Percentiles rank a stretch among this genome's conserved stretches.
These are phyloP conservation scores for Hyphodiscus hymeniophilus DNA, from an alignment of 495 filamentous ascomycete species.

Conservation along the genomic window DNA sequence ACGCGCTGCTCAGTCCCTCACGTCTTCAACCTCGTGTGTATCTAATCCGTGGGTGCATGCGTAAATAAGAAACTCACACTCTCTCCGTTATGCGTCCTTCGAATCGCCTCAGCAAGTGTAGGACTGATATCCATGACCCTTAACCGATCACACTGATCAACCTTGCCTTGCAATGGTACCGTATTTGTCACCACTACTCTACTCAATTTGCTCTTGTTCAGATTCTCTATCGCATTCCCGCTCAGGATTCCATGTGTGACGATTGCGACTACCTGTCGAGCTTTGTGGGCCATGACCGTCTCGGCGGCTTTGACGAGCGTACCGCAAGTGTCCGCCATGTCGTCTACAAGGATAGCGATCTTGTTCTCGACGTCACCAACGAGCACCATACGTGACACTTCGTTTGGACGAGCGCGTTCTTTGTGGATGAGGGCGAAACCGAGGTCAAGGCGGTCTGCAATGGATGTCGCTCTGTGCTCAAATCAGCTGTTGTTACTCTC, in stretches of 20 bases:
- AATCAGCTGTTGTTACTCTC: background rate
- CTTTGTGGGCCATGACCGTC: slow-evolving; percentile 83
- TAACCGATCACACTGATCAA: slow-evolving; percentile 65
- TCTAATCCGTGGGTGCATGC: slow-evolving; percentile 56
- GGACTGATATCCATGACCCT: slow-evolving; percentile 90
- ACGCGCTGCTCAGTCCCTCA: no score
- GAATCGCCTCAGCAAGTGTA: slow-evolving; percentile 61
- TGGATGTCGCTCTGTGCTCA: slow-evolving; percentile 68
- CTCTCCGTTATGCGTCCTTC: slow-evolving; percentile 93
- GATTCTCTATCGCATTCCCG: slow-evolving; percentile 81
- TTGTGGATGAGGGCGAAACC: slow-evolving; percentile 99
- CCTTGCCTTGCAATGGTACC: slow-evolving; percentile 83
- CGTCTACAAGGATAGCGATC: slow-evolving; percentile 49
- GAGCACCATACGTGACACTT: slow-evolving; percentile 93
- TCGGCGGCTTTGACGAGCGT: slow-evolving; percentile 89
- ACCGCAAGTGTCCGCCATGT: slow-evolving; percentile 94
- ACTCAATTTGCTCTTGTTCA: slow-evolving; percentile 73
- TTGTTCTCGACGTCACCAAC: slow-evolving; percentile 65
- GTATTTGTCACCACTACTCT: slow-evolving; percentile 93
- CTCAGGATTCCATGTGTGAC: slow-evolving; percentile 95
- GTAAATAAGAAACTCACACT: slow-evolving; percentile 92
- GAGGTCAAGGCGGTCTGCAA: slow-evolving; percentile 88
- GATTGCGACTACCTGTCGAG: slow-evolving; percentile 81
- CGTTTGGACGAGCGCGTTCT: slow-evolving; percentile 89
- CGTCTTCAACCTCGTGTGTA: background rate